Evolutionary conservation across 176 grass and related monocot genomes (phyloP), one percentile per base, ranked within the genome.

Genomic region (Oryza meridionalis): DNA sequence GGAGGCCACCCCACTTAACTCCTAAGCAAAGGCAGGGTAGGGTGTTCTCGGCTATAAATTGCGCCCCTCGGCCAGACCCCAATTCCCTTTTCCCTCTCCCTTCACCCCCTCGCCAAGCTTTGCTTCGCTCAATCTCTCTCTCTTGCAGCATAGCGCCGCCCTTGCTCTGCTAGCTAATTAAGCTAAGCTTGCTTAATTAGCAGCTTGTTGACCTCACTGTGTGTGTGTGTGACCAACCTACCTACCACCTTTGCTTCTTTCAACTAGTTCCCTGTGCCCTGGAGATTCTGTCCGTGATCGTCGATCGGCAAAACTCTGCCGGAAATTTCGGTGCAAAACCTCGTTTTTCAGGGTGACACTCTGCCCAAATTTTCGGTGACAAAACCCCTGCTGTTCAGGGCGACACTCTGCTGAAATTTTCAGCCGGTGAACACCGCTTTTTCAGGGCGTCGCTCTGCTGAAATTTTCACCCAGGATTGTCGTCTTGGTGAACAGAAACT

Each of bases 21-120:
- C 74, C 83, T 76, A 94, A 88, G 80, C 89, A 88, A 79, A 83
- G 29, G 29, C 29, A 31, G 29, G 29, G 58, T n/a, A n/a, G n/a
- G n/a, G n/a, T n/a, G n/a, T 7, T 8, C 21, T 0, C 7, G 25
- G 32, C 91, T 94, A 94, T 94, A 94, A 94, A 94, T 90, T 92
- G 53, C 45, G 67, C 35, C 17, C 82, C 29, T 24, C 63, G 66
- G 85, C 73, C 81, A 79, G 79, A 73, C 90, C 92, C 68, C 90
- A 90, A 94, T 90, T 92, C 87, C 92, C 92, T 92, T 94, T 94
- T 94, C 92, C 92, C 90, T 77, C 79, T 82, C 22, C 31, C 74
- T 33, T 33, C 27, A 88, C 81, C 76, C 80, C 87, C 69, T 85
- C 82, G 33, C 72, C 65, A 80, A 61, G 84, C 71, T 90, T 86